Conservation (phyloP, 2,329 filamentous ascomycete genomes). For the Metarhizium brunneum region DNA sequence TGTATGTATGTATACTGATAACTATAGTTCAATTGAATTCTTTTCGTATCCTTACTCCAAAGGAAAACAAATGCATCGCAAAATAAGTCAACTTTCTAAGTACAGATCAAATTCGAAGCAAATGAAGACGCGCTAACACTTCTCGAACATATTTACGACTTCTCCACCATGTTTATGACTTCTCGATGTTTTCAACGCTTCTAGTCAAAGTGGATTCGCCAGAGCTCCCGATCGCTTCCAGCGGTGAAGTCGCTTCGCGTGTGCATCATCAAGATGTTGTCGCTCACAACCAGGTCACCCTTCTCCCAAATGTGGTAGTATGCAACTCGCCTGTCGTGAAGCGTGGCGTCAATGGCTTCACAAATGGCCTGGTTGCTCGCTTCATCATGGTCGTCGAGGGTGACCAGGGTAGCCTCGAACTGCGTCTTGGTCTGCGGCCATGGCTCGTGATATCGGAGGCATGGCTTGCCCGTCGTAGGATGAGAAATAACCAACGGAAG, state of each 20-base stretch:
- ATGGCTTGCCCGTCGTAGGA: constrained; percentile 33
- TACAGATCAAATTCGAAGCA: background rate
- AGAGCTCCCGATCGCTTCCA: constrained; percentile 35
- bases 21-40: too few relatives aligned
- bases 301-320: constrained; percentile 44
- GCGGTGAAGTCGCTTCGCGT: constrained; percentile 36
- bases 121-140: background rate
- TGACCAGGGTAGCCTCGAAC: constrained; percentile 36
- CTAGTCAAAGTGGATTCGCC: constrained; percentile 42
- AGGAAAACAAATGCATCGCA: too few relatives aligned
- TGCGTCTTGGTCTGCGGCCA: constrained; percentile 42
- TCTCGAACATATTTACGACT: background rate
- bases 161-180: too few relatives aligned
- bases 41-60: too few relatives aligned
- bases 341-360: constrained; percentile 28
- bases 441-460: constrained; percentile 45
- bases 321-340: constrained; percentile 41
- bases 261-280: constrained; percentile 41
- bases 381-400: constrained; percentile 26
- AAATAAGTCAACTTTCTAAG: background rate
- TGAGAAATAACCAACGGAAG: constrained; percentile 36
- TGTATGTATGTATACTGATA: too few relatives aligned
- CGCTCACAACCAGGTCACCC: constrained; percentile 43
- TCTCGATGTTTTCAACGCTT: background rate
- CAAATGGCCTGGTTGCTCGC: constrained; percentile 26